Base-by-base conservation (phyloP, 2,329 filamentous ascomycete species). In the Pestalotiopsis fici region DNA sequence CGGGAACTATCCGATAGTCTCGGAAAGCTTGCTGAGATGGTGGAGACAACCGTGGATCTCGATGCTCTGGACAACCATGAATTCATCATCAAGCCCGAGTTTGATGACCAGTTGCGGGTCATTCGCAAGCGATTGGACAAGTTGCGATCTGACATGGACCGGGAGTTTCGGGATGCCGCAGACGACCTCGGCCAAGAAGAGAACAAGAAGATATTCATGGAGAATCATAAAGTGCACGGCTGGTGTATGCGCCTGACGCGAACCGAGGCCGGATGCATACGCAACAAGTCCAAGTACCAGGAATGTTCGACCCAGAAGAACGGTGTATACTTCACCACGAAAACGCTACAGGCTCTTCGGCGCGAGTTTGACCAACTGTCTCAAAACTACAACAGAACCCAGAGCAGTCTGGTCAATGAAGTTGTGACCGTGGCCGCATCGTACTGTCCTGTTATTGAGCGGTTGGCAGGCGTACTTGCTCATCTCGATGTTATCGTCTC, bases 241-340 rank as follows among this genome's bases (percentile, higher is more conserved):
- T 98, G 95, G 90, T 98, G 96, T 79, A 95, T 99, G 87, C 90
- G 96, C 66, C 85, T 99, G 23, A 99, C 96, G 3, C 88, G 96
- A 67, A 95, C 88, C 39, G 96, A 99, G 82, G 94, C 96, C 1
- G 91, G 92, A 18, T 97, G 93, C 74, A 99, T 99, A 73, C 91
- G 96, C 69, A 97, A 97, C 80, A 97, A 96, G 77, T 90, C 89
- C 68, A 86, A 90, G 62, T 99, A 98, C 74, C 92, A 95, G 74
- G 96, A 99, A 79, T 97, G 94, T 78, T 97, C 95, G 0, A 99
- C 97, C 0, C 96, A 98, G 81, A 99, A 99, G 86, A 99, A 98
- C 78, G 96, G 96, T 56, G 96, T 98, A 66, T 99, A 96, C 82
- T 99, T 99, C 80, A 98, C 96, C 1, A 99, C 96, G 3, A 90